phyloP scores from a whole-genome alignment of 225 moss, liverwort and hornwort species.

The Climacium dendroides region DNA sequence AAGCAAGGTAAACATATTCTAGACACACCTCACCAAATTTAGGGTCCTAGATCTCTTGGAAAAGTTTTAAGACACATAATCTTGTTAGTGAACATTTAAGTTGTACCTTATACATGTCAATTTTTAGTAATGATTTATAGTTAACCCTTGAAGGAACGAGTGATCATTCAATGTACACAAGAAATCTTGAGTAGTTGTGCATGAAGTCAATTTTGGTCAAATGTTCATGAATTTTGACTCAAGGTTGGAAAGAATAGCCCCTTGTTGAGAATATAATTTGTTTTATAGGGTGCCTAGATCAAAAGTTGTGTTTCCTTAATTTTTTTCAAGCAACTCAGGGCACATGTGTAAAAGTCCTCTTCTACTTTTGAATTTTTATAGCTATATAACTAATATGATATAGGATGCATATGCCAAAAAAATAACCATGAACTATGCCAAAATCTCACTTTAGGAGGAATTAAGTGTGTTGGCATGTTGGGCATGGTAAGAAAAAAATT shows the following conservation, averaged over 20 bases:
- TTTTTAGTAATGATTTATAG: background rate
- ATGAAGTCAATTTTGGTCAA: background rate
- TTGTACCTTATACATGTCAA: background rate
- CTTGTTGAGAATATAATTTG: too few relatives aligned
- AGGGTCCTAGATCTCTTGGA: fast-evolving
- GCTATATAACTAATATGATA: background rate
- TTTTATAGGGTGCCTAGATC: too few relatives aligned
- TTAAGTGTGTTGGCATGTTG: fast-evolving
- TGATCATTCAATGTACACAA: fast-evolving
- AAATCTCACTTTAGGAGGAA: fast-evolving
- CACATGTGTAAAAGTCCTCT: fast-evolving
- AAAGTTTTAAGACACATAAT: fast-evolving
- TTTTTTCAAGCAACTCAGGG: fast-evolving
- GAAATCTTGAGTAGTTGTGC: fast-evolving
- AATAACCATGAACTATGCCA: background rate
- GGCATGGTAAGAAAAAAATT: background rate
- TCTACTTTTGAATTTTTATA: background rate
- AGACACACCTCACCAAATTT: background rate
- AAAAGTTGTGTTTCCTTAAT: fast-evolving
- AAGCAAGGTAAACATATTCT: background rate
- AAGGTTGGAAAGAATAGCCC: fast-evolving
- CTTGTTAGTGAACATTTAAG: fast-evolving
- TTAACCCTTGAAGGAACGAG: background rate
- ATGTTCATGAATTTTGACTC: background rate
- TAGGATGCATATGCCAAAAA: background rate